Base-by-base conservation (phyloP, 805 yeast genomes). In the Ogataea nakhonphanomensis region DNA sequence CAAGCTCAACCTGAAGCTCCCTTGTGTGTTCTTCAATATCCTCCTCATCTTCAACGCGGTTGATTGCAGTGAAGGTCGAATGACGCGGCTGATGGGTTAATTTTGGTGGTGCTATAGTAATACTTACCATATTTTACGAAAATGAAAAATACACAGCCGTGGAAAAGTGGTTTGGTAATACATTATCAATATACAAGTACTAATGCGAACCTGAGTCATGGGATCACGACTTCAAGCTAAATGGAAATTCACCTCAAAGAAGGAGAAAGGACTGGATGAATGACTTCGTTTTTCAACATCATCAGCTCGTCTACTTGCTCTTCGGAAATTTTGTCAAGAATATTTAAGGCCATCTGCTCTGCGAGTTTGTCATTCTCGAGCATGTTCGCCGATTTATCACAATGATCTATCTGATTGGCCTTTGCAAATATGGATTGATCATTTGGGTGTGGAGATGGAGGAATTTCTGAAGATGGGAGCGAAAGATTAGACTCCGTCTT, bases 1-100 rank as follows among this genome's bases (percentile, higher is more conserved):
- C 93, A 55, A 84, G 85, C 59, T 93, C 98, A 14, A 81, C 73
- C 64, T 91, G 97, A 17, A 91, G 67, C 58, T 93, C 99, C 34
- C 96, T 69, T 1, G 97, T 84, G 54, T 89, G 95, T 48, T 88
- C 91, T 48, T 90, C 96, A 25, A 82, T 84, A 48, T 86, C 91
- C 25, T 76, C 67, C 36, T 84, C 86, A 55, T 85, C 95, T 41
- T 84, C 91, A 29, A 75, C 75, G 33, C 82, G 64, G 54, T 91
- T 91, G 31, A 90, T 70, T 2, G 98, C 95, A 24, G 81, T 72
- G 59, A 91, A 90, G 2, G 80, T 67, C 15, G 90, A 81, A 82
- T 69, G 43, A 30, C 46, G 38, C 5, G 38, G 40, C 29, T 33
- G 13, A 22, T 4, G 17, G 10, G 29, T 32, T 26, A 27, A 20